A percentile compares a stretch with the other conserved stretches of the same genome.
Conservation (phyloP, 139 green algal species). For the Dunaliella sp. region DNA sequence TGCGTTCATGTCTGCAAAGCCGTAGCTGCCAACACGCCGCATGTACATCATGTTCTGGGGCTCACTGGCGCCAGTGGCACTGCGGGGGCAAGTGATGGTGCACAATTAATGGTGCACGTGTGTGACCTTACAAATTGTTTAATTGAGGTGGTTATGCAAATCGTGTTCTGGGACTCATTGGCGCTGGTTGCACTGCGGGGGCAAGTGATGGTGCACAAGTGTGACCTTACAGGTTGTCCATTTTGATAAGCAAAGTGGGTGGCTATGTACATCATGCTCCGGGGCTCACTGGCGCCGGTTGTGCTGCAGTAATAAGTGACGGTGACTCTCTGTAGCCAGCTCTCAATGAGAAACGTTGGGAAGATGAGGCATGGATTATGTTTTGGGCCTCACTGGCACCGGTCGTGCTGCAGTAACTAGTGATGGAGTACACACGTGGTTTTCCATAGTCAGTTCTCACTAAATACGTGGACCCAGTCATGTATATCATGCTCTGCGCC, state of each 20-base stretch:
- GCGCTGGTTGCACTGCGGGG: constrained; percentile 77
- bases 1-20: constrained; percentile 25
- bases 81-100: too few species aligned
- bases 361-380: constrained; percentile 93
- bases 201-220: too few species aligned
- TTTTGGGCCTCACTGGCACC: constrained; percentile 83
- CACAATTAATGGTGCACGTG: too few species aligned
- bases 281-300: constrained; percentile 83
- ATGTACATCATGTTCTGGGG: constrained; percentile 91
- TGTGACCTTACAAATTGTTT: too few species aligned
- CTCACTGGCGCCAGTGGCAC: constrained; percentile 84
- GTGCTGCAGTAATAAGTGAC: constrained; percentile 60
- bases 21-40: constrained; percentile 35
- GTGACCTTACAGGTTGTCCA: too few species aligned
- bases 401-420: constrained; percentile 70
- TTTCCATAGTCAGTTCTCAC: too few species aligned
- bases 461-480: too few species aligned
- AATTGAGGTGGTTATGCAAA: too few species aligned
- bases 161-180: constrained; percentile 81
- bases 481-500: constrained; percentile 91
- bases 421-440: too few species aligned
- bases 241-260: too few species aligned
- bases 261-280: constrained; percentile 94
- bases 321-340: too few species aligned
- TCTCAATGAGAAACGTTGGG: too few species aligned